Evolutionary conservation across 495 filamentous ascomycete species (phyloP).

Genomic region (Jackrogersella minutella): DNA sequence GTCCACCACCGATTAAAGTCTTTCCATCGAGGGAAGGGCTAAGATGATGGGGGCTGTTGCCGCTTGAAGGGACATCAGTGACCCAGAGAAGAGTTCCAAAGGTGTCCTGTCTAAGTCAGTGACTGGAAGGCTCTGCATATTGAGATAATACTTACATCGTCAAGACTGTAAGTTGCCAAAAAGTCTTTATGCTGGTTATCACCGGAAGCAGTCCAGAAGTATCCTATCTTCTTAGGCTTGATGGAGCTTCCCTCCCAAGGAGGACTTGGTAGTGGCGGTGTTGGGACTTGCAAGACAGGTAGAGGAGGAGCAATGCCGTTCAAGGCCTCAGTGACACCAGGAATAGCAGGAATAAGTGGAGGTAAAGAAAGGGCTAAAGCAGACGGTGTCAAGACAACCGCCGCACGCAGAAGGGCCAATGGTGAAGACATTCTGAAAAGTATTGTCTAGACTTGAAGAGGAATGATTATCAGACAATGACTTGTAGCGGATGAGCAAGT

Average conservation of each 20-base stretch:
- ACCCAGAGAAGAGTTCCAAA: conserved; percentile 67
- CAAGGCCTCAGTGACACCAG: conserved; percentile 65
- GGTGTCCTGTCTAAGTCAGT: conserved; percentile 55
- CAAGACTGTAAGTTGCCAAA: conserved; percentile 66
- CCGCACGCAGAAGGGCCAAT: not conserved
- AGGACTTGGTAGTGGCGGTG: conserved; percentile 62
- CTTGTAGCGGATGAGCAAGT: not conserved
- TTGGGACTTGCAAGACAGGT: conserved; percentile 66
- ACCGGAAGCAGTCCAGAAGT: conserved; percentile 68
- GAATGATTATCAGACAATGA: not conserved
- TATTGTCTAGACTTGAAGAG: not conserved
- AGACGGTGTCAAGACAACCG: conserved; percentile 1
- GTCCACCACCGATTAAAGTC: conserved; percentile 65
- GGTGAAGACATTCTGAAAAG: conserved; percentile 12
- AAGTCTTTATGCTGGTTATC: conserved; percentile 70
- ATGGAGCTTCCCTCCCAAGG: conserved; percentile 63
- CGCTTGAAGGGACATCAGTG: conserved; percentile 66
- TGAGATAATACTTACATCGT: conserved; percentile 55
- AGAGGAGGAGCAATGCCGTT: conserved; percentile 59
- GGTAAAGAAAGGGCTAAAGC: conserved; percentile 46
- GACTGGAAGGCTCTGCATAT: not conserved
- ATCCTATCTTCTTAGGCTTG: conserved; percentile 72
- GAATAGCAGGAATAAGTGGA: conserved; percentile 64
- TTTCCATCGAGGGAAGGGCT: conserved; percentile 66
- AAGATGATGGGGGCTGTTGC: conserved; percentile 69